Conservation (phyloP, 139 green algal species). For the Micromonas pusilla region DNA sequence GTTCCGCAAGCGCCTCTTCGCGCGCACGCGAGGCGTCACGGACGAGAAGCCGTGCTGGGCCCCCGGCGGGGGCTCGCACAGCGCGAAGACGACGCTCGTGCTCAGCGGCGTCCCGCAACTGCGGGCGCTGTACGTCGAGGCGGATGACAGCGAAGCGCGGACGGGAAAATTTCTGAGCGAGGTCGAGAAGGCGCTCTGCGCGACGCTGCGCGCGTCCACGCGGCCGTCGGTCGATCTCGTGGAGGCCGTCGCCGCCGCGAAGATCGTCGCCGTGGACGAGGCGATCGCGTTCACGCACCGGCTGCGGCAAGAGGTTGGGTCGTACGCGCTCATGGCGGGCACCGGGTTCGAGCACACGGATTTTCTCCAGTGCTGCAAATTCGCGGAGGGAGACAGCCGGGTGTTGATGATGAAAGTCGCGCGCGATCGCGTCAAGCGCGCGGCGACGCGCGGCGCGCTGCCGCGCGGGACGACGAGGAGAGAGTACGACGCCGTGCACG, state of each 20-base stretch:
- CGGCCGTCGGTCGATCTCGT: background rate
- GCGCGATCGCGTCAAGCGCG: background rate
- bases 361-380: constrained; percentile 36
- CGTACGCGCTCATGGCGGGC: constrained; percentile 31
- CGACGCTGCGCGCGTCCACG: background rate
- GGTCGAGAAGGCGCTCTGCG: constrained; percentile 4
- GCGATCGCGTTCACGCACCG: constrained; percentile 26
- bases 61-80: background rate
- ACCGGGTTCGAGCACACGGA: constrained; percentile 32
- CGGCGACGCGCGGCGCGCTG: background rate
- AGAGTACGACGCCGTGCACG: background rate
- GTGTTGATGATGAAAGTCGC: constrained; percentile 21
- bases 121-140: constrained; percentile 6
- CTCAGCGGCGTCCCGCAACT: constrained; percentile 28
- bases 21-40: background rate
- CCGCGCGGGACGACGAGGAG: background rate
- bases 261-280: constrained; percentile 15
- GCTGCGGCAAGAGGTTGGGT: constrained; percentile 33
- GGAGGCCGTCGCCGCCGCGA: constrained; percentile 13
- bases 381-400: constrained; percentile 32
- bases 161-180: constrained; percentile 1
- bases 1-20: constrained; percentile 18
- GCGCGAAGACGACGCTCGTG: background rate
- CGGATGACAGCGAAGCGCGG: background rate
- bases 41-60: constrained; percentile 29